Evolutionary conservation across 495 filamentous ascomycete genomes (phyloP).

Genomic region (Ascodesmis nigricans): DNA sequence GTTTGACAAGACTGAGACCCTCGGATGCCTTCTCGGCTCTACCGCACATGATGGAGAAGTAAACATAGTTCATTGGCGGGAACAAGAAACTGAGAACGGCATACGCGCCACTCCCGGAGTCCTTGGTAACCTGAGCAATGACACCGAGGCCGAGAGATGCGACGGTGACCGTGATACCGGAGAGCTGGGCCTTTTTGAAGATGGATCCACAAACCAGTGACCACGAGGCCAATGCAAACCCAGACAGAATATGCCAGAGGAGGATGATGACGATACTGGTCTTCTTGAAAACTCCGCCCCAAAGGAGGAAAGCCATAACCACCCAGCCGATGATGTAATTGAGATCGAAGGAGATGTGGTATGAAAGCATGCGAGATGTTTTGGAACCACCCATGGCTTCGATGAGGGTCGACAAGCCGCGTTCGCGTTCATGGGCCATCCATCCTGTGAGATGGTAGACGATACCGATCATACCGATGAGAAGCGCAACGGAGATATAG

Average conservation of each 20-base stretch:
- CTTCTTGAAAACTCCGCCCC: constrained; percentile 36
- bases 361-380: constrained; percentile 39
- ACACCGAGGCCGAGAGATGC: constrained; percentile 44
- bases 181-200: constrained; percentile 58
- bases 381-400: constrained; percentile 72
- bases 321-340: constrained; percentile 54
- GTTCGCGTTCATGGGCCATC: constrained; percentile 54
- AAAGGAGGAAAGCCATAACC: constrained; percentile 38
- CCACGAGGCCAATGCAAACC: constrained; percentile 42
- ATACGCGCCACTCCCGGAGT: constrained; percentile 32
- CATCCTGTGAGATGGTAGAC: constrained; percentile 57
- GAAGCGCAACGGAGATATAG: constrained; percentile 44
- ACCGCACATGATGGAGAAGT: constrained; percentile 44
- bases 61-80: constrained; percentile 55
- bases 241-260: constrained; percentile 33
- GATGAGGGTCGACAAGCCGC: constrained; percentile 55
- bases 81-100: constrained; percentile 46
- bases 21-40: constrained; percentile 37
- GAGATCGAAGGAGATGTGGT: constrained; percentile 44
- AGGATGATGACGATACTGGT: constrained; percentile 38
- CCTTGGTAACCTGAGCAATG: constrained; percentile 39
- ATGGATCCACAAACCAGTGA: constrained; percentile 49
- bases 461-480: constrained; percentile 44
- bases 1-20: constrained; percentile 33
- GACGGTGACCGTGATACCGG: constrained; percentile 45